A percentile compares a stretch with the other conserved stretches of the same genome.
Evolutionary conservation across 306 rosid genomes (phyloP).

Genomic region (Acacia crassicarpa): DNA sequence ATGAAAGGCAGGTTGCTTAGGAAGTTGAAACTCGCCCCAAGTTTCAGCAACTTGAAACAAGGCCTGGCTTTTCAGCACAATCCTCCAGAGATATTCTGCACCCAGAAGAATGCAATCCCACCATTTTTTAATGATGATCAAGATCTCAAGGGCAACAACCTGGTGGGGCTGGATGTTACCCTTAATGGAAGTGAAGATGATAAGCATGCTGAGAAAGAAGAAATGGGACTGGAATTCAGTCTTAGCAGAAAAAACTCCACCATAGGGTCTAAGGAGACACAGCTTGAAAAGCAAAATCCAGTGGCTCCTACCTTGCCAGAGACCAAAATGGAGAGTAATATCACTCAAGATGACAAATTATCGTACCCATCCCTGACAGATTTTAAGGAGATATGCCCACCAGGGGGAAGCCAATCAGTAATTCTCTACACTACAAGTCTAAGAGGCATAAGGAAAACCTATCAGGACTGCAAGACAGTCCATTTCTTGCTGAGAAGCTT

Average conservation of each 20-base stretch:
- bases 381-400: conserved; percentile 78
- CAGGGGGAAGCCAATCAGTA: conserved; percentile 64
- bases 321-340: conserved; percentile 11
- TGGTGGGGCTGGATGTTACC: conserved; percentile 32
- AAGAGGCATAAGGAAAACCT: conserved; percentile 84
- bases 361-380: conserved; percentile 48
- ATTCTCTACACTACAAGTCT: conserved; percentile 86
- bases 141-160: conserved; percentile 38
- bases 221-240: conserved; percentile 32
- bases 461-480: conserved; percentile 68
- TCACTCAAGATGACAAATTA: conserved; percentile 21
- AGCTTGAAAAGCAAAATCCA: conserved; percentile 23
- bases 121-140: conserved; percentile 35
- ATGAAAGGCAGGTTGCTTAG: conserved; percentile 58
- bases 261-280: conserved; percentile 30
- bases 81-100: conserved; percentile 45
- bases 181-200: conserved; percentile 36
- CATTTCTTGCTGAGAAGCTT: conserved; percentile 76
- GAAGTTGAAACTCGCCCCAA: conserved; percentile 62
- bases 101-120: conserved; percentile 42
- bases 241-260: conserved; percentile 29
- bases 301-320: conserved; percentile 25
- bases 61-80: conserved; percentile 52
- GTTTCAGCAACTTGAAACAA: conserved; percentile 58
- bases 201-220: conserved; percentile 49